Evolutionary conservation across 2,329 filamentous ascomycete genomes (phyloP), one percentile per base, ranked within the genome.

Genomic region (Stemphylium beticola): DNA sequence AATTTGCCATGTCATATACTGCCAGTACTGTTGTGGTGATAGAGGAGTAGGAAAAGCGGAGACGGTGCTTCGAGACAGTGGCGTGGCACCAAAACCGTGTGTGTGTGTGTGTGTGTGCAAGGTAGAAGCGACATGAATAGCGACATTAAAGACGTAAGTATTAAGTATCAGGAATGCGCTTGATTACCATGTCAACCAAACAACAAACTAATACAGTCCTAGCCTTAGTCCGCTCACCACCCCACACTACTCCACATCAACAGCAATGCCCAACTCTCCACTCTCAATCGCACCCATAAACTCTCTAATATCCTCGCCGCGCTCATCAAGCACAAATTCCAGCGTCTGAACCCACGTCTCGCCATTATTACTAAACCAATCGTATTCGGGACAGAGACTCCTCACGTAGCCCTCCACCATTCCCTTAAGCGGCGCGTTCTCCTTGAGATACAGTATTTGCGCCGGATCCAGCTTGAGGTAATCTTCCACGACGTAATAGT

Each of bases 191-290:
- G n/a, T n/a, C n/a, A n/a, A n/a, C n/a, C 22, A 22, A 22, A 22
- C 22, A 6, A 22, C 22, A 3, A 22, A 22, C 22, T 22, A 22
- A n/a, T 22, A 22, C 6, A 22, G 22, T 6, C 22, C 6, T 6
- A 14, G 15, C n/a, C 33, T 6, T n/a, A n/a, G 10, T 26, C 22
- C 11, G 15, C 33, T 4, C 14, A 4, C 18, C 12, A 1, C 14
- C 26, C n/a, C 29, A 18, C 32, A 12, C 10, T 32, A 18, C 2
- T 26, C 38, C 43, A 38, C 44, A 39, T 41, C 44, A 24, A 76
- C 57, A 42, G 74, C 77, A 56, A 96, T 73, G 78, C 96, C 59
- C 85, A 90, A 63, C 85, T 91, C 77, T 78, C 96, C 55, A 80
- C 89, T 68, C 84, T 87, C 70, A 85, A 88, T 50, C 81, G 89